Conservation (phyloP, 805 yeast species). For the Metschnikowia amazonensis region DNA sequence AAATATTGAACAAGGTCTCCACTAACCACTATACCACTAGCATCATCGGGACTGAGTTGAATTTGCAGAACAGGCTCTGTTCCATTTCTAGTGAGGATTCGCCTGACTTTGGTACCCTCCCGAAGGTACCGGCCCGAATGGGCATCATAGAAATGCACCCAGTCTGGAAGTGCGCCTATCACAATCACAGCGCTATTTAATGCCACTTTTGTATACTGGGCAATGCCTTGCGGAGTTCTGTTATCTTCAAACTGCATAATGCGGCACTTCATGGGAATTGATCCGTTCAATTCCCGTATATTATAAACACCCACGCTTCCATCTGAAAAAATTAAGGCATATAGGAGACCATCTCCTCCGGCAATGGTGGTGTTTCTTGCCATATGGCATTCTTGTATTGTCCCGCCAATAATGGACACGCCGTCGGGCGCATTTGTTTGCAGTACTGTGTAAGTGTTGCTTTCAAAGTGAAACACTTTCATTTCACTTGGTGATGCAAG, state of each 20-base stretch:
- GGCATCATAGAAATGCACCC: constrained; percentile 19
- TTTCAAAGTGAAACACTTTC: constrained; percentile 22
- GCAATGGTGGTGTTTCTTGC: constrained; percentile 22
- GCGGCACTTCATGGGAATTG: constrained; percentile 11
- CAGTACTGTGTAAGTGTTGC: neutral
- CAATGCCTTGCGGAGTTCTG: constrained; percentile 21
- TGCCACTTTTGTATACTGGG: constrained; percentile 28
- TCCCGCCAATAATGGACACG: constrained; percentile 15
- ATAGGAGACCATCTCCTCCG: constrained; percentile 42
- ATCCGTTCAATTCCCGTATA: constrained; percentile 28
- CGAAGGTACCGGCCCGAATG: constrained; percentile 19
- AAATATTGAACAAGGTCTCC: constrained; percentile 19
- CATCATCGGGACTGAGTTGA: constrained; percentile 14
- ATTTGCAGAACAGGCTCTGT: constrained; percentile 16
- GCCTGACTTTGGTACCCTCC: constrained; percentile 15
- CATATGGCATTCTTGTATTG: constrained; percentile 9
- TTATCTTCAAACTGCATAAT: constrained; percentile 18
- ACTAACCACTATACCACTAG: constrained; percentile 17
- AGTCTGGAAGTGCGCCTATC: constrained; percentile 19
- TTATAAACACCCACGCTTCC: constrained; percentile 43
- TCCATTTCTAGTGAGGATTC: constrained; percentile 15
- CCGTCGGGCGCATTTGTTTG: constrained; percentile 14
- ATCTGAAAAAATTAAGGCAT: constrained; percentile 36
- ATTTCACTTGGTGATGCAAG: constrained; percentile 20
- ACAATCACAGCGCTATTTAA: constrained; percentile 32